Evolutionary conservation across 225 moss, liverwort and hornwort genomes (phyloP), one percentile per base, ranked within the genome.

Genomic region (Polytrichum commune): DNA sequence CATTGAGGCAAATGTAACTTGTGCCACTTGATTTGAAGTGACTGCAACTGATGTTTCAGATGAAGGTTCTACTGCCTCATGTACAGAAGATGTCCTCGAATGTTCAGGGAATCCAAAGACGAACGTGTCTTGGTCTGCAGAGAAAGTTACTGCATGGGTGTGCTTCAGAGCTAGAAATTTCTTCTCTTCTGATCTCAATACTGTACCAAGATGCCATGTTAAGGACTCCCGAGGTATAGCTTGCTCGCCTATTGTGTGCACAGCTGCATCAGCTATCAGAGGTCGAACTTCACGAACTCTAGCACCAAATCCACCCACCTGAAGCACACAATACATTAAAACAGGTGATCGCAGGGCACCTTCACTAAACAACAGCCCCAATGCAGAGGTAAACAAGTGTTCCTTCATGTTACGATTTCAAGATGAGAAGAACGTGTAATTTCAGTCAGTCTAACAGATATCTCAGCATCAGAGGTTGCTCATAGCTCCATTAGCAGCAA

Each of bases 261-360:
- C 92, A n/a, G 90, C 88, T 53, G 90, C 90, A 75, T 92, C 90
- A 27, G 92, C 90, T 66, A 92, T 76, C 80, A 82, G 62, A 19
- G 88, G 90, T 67, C 92, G 85, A 53, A 92, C 84, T 72, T 80
- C 88, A 64, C 89, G 77, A 30, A 92, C 84, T 78, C 79, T 86
- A 60, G 83, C 80, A 33, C 90, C 87, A 70, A 78, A 90, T 19
- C 92, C 90, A 19, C 80, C 82, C 30, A 82, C 78, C 85, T 88
- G 83, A 60, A 70, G 27, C 18, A 64, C 56, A 57, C 33, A 33
- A 33, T 13, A 46, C 46, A 4, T 46, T 46, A 0, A 46, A 13
- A 46, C 13, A 3, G 2, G 16, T 2, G 4, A 46, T 46, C 13
- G 13, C 16, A 16, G 46, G 16, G 4, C 46, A 38, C 46, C 16